Base-by-base conservation (phyloP, 2,329 filamentous ascomycete species). In the Colletotrichum ledebouriae region DNA sequence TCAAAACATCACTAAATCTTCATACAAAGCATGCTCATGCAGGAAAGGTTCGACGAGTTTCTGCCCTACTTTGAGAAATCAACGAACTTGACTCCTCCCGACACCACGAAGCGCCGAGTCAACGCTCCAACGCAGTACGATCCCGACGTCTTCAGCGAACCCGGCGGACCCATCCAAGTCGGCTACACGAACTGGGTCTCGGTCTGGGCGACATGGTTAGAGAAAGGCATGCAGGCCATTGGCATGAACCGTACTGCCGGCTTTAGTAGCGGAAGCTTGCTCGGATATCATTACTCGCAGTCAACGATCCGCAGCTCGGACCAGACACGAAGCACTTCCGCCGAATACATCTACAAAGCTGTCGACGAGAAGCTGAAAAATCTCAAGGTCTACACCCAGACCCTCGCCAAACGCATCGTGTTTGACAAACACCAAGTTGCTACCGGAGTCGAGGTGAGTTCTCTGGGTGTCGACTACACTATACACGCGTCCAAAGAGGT, bases 401-500 rank as follows among this genome's bases (percentile, higher is more conserved):
- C 83, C 0, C 73, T 82, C 5, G 85, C 81, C 3, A 80, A 81
- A 71, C 79, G 77, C 47, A 78, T 88, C 1, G 22, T 84, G 0
- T 87, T 86, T 41, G 72, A 82, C 49, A 3, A 13, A 42, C 69
- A 77, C 1, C 81, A 75, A 56, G 80, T 74, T 55, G 83, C 82
- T 0, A 81, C 75, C 0, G 81, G 81, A 3, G 83, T 85, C 1
- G 56, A 74, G 25, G 78, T 82, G 11, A 64, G 60, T 6, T 70
- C 63, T 34, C 42, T 46, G 6, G 71, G 72, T n/a, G 39, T 71
- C 25, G 72, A 20, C n/a, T 71, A 56, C 52, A 71, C 56, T 10
- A 49, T 71, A 3, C 41, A 42, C 17, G 66, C 69, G 10, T 17
- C 89, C 6, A 63, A 67, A 74, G 94, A 97, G 82, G 94, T 91